A percentile compares a stretch with the other conserved stretches of the same genome.
Conservation (phyloP, 2,329 filamentous ascomycete genomes). For the Epichloe gansuensis region DNA sequence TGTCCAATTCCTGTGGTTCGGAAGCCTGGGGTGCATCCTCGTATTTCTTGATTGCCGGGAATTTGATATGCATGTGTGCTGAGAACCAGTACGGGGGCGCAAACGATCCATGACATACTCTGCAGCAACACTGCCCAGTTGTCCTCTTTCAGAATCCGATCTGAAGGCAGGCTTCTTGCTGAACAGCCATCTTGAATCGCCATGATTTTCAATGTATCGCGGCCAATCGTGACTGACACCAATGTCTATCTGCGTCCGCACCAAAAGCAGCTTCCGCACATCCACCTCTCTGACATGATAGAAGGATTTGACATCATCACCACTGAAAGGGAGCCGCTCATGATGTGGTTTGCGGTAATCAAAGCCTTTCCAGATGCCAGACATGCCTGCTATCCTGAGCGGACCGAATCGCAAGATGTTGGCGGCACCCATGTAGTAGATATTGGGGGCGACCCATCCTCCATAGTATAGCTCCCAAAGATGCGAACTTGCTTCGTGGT, state of each 20-base stretch:
- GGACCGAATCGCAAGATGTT: constrained; percentile 78
- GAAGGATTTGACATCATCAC: constrained; percentile 64
- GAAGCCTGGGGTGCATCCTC: constrained; percentile 18
- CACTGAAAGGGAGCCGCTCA: constrained; percentile 76
- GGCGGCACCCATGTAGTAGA: constrained; percentile 91
- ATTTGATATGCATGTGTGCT: constrained; percentile 87
- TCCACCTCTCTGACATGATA: constrained; percentile 89
- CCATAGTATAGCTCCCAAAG: constrained; percentile 91
- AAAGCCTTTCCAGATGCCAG: constrained; percentile 88
- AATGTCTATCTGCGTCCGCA: constrained; percentile 81
- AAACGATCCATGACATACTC: constrained; percentile 69
- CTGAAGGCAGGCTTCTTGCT: constrained; percentile 62
- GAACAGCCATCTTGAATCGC: constrained; percentile 58
- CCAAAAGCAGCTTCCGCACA: constrained; percentile 73
- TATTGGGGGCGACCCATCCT: constrained; percentile 92
- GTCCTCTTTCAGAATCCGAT: constrained; percentile 62
- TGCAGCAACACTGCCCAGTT: constrained; percentile 69
- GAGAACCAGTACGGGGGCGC: constrained; percentile 80
- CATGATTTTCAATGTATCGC: constrained; percentile 64
- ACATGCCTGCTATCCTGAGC: constrained; percentile 77
- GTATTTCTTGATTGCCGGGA: constrained; percentile 55
- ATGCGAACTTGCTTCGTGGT: constrained; percentile 88
- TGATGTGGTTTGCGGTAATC: constrained; percentile 76
- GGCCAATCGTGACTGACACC: constrained; percentile 97
- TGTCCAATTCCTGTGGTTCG: background rate